Evolutionary conservation across 192 early-diverging fungal genomes (phyloP).

Genomic region (Coemansia sp.): DNA sequence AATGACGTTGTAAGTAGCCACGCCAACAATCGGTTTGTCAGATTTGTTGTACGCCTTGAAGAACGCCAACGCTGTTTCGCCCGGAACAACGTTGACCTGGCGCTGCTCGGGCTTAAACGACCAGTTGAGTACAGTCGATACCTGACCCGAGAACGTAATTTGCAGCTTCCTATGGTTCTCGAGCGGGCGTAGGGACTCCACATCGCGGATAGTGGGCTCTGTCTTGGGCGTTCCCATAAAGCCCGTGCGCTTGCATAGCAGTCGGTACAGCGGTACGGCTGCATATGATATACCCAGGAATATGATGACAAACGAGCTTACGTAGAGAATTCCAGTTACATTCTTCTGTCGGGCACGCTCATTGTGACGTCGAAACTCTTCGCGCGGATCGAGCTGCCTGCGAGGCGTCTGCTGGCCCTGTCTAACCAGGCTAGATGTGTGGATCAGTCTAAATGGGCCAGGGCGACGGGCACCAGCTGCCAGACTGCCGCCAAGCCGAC

Average conservation of each 20-base stretch:
- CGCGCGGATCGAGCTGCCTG: slow-evolving; percentile 12
- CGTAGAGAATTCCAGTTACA: slow-evolving; percentile 64
- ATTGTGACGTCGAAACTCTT: slow-evolving; percentile 27
- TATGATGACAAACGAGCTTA: slow-evolving; percentile 73
- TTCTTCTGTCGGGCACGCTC: slow-evolving; percentile 37
- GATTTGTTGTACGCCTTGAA: slow-evolving; percentile 89
- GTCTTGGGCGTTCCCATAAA: slow-evolving; percentile 87
- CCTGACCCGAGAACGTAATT: slow-evolving; percentile 69
- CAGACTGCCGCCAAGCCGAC: background rate
- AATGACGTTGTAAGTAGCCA: slow-evolving; percentile 95
- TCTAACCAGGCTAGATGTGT: background rate
- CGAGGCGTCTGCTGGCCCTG: slow-evolving; percentile 1
- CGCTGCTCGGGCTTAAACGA: slow-evolving; percentile 84
- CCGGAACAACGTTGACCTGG: slow-evolving; percentile 86
- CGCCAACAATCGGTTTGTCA: slow-evolving; percentile 85
- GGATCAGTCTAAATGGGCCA: background rate
- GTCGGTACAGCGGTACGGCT: slow-evolving; percentile 91
- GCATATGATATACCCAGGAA: slow-evolving; percentile 89
- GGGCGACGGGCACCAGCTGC: background rate
- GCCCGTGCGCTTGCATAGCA: slow-evolving; percentile 92
- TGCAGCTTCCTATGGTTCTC: slow-evolving; percentile 65
- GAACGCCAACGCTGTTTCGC: slow-evolving; percentile 95
- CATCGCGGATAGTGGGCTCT: slow-evolving; percentile 59
- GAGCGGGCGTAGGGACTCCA: slow-evolving; percentile 58
- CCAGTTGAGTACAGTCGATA: slow-evolving; percentile 82